Evolutionary conservation across 2,329 filamentous ascomycete species (phyloP).

Genomic region (Fusarium sp.): DNA sequence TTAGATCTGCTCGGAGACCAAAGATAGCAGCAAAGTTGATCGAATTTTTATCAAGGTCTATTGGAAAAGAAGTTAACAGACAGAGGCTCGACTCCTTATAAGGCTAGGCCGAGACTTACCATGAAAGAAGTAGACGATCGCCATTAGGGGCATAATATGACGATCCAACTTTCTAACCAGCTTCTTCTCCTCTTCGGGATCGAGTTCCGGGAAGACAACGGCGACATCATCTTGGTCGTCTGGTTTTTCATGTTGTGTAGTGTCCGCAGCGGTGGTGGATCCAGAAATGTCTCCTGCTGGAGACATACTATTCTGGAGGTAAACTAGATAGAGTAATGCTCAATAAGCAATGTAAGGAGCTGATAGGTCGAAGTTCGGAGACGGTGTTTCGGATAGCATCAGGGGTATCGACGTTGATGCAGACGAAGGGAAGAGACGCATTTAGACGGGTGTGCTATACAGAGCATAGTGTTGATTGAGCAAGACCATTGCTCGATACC

Average conservation of each 20-base stretch:
- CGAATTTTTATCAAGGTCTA: constrained; percentile 39
- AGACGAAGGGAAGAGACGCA: neutral
- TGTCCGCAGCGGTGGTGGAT: neutral
- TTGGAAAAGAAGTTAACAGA: neutral
- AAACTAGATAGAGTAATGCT: neutral
- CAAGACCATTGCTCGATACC: neutral
- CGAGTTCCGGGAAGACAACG: constrained; percentile 35
- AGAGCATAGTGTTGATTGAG: neutral
- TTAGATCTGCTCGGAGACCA: constrained; percentile 30
- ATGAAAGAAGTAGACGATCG: constrained; percentile 38
- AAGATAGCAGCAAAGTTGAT: constrained; percentile 38
- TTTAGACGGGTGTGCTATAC: neutral
- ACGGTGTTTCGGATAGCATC: neutral
- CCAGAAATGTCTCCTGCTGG: neutral
- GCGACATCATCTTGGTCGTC: constrained; percentile 16
- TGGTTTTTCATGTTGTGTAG: constrained; percentile 13
- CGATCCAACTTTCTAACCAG: constrained; percentile 35
- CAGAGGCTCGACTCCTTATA: neutral
- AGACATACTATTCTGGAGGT: constrained; percentile 12
- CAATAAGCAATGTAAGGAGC: neutral
- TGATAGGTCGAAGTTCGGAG: neutral
- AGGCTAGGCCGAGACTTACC: constrained; percentile 6
- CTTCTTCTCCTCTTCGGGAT: constrained; percentile 28
- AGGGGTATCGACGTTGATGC: neutral
- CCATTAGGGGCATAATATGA: constrained; percentile 39